These are phyloP conservation scores for Ophiostoma pallidulum DNA, from an alignment of 2,329 filamentous ascomycete species.

Conservation along the genomic window DNA sequence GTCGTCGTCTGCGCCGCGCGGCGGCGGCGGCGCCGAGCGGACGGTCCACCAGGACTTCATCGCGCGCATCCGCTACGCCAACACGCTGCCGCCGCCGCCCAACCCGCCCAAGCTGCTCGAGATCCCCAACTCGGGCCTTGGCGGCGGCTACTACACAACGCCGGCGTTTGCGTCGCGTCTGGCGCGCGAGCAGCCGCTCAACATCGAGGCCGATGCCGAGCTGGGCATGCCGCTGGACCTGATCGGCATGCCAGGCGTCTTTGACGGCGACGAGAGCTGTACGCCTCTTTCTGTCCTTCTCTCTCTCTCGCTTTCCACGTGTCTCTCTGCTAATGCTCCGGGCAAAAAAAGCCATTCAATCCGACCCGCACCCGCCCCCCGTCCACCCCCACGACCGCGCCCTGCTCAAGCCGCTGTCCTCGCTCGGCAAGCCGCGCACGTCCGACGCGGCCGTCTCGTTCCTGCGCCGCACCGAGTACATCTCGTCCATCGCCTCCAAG, in stretches of 20 bases:
- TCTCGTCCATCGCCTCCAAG: slow-evolving; percentile 53
- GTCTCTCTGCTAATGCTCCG: neutral
- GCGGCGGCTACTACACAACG: slow-evolving; percentile 79
- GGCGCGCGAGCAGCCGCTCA: slow-evolving; percentile 82
- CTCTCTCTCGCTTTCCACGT: too few species aligned
- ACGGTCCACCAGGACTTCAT: slow-evolving; percentile 91
- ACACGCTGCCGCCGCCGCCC: slow-evolving; percentile 87
- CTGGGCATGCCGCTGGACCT: slow-evolving; percentile 95
- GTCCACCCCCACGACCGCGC: slow-evolving; percentile 77
- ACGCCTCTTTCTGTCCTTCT: slow-evolving; percentile 22
- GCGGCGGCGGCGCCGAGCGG: slow-evolving; percentile 39
- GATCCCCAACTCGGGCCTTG: slow-evolving; percentile 85
- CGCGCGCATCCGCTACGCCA: slow-evolving; percentile 88
- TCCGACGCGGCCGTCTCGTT: slow-evolving; percentile 78
- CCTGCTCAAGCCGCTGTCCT: slow-evolving; percentile 72
- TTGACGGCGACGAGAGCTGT: slow-evolving; percentile 93
- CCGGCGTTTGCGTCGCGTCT: slow-evolving; percentile 84
- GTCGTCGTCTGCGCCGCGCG: slow-evolving; percentile 33
- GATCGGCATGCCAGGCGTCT: slow-evolving; percentile 88
- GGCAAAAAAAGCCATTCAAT: slow-evolving; percentile 60
- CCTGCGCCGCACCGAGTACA: slow-evolving; percentile 92
- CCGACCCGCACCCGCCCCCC: slow-evolving; percentile 58
- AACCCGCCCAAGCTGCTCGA: slow-evolving; percentile 94
- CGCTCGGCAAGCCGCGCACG: slow-evolving; percentile 74
- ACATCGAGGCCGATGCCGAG: slow-evolving; percentile 95